phyloP scores from a whole-genome alignment of 352 stramenopile genomes.

The Globisporangium paroecandrum region DNA sequence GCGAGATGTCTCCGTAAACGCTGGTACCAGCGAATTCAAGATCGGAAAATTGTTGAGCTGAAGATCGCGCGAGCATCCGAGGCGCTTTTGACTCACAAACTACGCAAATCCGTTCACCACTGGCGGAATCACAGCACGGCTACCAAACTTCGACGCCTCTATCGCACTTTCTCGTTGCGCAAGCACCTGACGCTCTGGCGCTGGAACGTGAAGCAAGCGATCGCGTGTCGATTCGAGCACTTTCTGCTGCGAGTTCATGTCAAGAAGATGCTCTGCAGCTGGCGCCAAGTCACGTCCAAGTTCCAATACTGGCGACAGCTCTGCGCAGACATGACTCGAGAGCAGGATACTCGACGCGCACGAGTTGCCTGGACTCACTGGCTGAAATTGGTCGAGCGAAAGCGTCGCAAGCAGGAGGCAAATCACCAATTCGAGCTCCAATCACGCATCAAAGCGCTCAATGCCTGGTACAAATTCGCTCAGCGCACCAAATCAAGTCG shows the following conservation, averaged over 20 bases:
- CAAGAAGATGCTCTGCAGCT: conserved; percentile 29
- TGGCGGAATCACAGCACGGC: conserved; percentile 26
- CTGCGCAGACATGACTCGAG: conserved; percentile 12
- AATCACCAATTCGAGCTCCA: conserved; percentile 5
- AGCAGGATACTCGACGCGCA: conserved; percentile 6
- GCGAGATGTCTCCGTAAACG: conserved; percentile 18
- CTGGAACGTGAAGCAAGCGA: conserved; percentile 17
- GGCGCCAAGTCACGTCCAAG: conserved; percentile 21
- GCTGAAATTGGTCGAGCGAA: conserved; percentile 17
- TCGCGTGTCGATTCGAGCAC: conserved; percentile 37
- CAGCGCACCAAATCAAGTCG: conserved; percentile 1
- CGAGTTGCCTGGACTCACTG: conserved; percentile 22
- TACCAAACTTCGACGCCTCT: conserved; percentile 15
- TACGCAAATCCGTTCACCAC: conserved; percentile 12
- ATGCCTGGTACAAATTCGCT: background rate
- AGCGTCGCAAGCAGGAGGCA: conserved; percentile 6
- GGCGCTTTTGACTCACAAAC: conserved; percentile 14
- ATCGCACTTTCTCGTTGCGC: conserved; percentile 28
- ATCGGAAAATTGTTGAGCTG: conserved; percentile 3
- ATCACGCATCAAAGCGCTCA: conserved; percentile 1
- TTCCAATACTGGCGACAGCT: conserved; percentile 28
- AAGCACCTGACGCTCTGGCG: conserved; percentile 42
- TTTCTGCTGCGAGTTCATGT: conserved; percentile 19
- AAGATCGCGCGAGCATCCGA: conserved; percentile 7
- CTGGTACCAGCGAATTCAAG: conserved; percentile 21